Base-by-base conservation (phyloP, 2,329 filamentous ascomycete genomes). In the Diaporthe velutina region DNA sequence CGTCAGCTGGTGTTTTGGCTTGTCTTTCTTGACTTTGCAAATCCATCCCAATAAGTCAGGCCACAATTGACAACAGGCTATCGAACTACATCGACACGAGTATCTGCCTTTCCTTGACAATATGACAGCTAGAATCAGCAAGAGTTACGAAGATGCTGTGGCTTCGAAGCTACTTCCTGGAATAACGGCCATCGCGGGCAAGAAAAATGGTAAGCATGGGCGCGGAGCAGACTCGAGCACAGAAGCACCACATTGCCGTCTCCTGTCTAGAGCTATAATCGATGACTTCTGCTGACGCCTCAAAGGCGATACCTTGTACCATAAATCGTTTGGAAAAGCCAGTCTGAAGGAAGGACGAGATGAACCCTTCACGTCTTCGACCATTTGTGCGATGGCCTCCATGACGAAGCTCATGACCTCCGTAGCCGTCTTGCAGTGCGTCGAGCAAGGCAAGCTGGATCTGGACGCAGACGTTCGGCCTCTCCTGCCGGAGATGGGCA, bases 401-500 rank as follows among this genome's bases (percentile, higher is more conserved):
- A 74, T 85, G 78, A 86, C 84, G 73, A 87, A 87, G 78, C 78
- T 87, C 45, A 78, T 85, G 71, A 85, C 85, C 1, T 77, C 80
- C 4, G 81, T 81, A 0, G 80, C 79, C 58, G 61, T 85, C 25
- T 80, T 87, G 78, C 84, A 86, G 71, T 80, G 86, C 60, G 83
- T 86, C 9, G 83, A 87, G 75, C 77, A 76, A 7, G 82, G 81
- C 6, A 71, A 76, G 4, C 70, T 86, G 22, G 73, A 50, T 0
- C 80, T 87, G 4, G 84, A 87, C 48, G 79, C 80, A 10, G 83
- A 87, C 55, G 71, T 84, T 35, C 79, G 83, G 0, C 50, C 70
- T 2, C 77, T 87, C 54, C 77, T 89, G 5, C 87, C 88, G 0
- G 85, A 85, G 25, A 81, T 90, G 7, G 84, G 82, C 8, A 74